Evolutionary conservation across 805 yeast species (phyloP).

Genomic region (Cyberlindnera mississippiensis): DNA sequence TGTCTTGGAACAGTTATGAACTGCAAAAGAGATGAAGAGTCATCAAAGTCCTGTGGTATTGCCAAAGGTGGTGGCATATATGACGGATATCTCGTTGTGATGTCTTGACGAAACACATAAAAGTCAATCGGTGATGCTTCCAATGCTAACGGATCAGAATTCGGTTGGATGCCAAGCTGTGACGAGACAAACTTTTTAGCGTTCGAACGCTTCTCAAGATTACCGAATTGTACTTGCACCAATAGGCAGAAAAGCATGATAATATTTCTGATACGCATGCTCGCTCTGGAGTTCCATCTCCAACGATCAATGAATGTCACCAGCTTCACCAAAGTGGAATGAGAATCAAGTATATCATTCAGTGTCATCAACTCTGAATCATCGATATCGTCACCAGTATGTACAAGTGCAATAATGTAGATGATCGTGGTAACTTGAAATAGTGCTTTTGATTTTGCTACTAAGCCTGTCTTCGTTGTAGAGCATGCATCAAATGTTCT

Average conservation of each 20-base stretch:
- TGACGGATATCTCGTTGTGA: constrained; percentile 72
- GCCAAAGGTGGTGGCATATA: constrained; percentile 48
- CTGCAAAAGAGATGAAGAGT: constrained; percentile 54
- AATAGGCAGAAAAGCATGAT: constrained; percentile 51
- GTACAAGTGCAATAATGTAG: constrained; percentile 12
- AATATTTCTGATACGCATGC: constrained; percentile 53
- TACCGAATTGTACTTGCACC: constrained; percentile 62
- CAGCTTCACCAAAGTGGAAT: constrained; percentile 41
- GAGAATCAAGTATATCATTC: constrained; percentile 22
- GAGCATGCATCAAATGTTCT: constrained; percentile 9
- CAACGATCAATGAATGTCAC: constrained; percentile 56
- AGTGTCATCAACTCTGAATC: constrained; percentile 2
- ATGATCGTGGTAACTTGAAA: constrained; percentile 17
- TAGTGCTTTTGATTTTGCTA: constrained; percentile 11
- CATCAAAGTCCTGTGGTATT: constrained; percentile 43
- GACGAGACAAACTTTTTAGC: constrained; percentile 45
- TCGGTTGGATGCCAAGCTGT: constrained; percentile 31
- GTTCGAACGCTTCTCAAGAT: constrained; percentile 32
- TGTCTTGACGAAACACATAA: constrained; percentile 71
- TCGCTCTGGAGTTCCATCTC: constrained; percentile 50
- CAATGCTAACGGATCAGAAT: constrained; percentile 27
- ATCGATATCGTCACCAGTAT: constrained; percentile 4
- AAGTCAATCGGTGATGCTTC: constrained; percentile 82
- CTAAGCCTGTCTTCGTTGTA: constrained; percentile 3
- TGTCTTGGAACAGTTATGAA: constrained; percentile 55